These are phyloP conservation scores for Urochloa ruziziensis DNA, from an alignment of 176 grass and related monocot species.

Conservation along the genomic window DNA sequence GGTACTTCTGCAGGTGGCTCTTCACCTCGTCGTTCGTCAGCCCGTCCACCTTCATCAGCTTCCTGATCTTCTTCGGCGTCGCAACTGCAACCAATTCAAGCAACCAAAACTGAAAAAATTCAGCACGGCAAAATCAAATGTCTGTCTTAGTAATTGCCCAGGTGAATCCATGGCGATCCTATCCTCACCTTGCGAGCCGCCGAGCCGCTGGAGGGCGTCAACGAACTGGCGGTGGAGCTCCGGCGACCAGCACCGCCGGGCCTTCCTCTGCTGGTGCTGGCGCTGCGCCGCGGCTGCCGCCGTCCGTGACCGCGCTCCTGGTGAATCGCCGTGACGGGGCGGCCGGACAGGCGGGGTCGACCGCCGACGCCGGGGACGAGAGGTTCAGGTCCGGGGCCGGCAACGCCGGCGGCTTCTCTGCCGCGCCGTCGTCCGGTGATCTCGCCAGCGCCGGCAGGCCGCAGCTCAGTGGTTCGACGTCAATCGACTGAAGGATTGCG, in stretches of 20 bases:
- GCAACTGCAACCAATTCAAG: conserved; percentile 45
- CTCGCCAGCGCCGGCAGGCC: neutral
- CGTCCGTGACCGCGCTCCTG: conserved; percentile 30
- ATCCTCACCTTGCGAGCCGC: conserved; percentile 62
- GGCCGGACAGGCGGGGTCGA: conserved; percentile 12
- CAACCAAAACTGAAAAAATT: too few relatives aligned
- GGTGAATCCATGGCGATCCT: neutral
- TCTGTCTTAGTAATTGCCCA: neutral
- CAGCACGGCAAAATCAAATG: neutral
- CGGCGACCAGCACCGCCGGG: conserved; percentile 80
- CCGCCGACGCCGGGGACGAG: conserved; percentile 26
- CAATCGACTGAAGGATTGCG: too few relatives aligned
- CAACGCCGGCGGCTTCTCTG: neutral
- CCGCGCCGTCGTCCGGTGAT: conserved; percentile 8
- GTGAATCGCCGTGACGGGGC: conserved; percentile 28
- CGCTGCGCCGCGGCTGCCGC: neutral
- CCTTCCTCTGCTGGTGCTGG: conserved; percentile 57
- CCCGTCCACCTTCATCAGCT: conserved; percentile 90
- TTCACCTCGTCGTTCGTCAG: conserved; percentile 96
- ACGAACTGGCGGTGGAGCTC: conserved; percentile 83
- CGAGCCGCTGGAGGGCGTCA: conserved; percentile 72
- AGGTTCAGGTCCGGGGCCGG: conserved; percentile 49
- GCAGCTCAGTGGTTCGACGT: neutral
- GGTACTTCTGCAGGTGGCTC: conserved; percentile 96
- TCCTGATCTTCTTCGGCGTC: conserved; percentile 90